Evolutionary conservation across 148 eudicot species (phyloP), one percentile per base, ranked within the genome.

Genomic region (Euryodendron excelsum): DNA sequence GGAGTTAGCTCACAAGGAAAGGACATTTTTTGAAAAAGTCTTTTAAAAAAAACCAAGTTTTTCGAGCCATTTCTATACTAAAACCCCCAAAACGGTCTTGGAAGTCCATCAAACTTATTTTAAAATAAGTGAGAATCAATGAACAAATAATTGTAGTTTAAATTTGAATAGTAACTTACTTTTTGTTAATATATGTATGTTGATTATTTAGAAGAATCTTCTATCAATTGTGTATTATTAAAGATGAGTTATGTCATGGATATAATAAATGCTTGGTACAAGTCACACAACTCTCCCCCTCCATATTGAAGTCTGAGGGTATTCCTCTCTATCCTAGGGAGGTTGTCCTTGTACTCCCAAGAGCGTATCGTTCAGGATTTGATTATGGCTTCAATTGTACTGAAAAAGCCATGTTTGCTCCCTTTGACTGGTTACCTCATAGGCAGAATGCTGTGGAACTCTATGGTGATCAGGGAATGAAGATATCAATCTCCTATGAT

Each of bases 341-440:
- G 71, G 88, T 89, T 77, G 80, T 92, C 75, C 83, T 94, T 48
- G 72, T 82, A 53, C 86, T 92, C 66, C 97, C 98, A 0, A 88
- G 92, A 72, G 89, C 90, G 44, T 94, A 86, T 79, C 87, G 88
- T 78, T 84, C 92, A 17, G 92, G 87, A 64, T 83, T 94, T 66
- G 86, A 87, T 84, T 89, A 91, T 78, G 97, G 96, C 72, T 91
- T 92, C 79, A 91, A 82, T 83, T 85, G 88, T 85, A 84, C 90
- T 34, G 90, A 87, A 60, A 79, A 87, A 25, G 90, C 83, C 36
- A 74, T 78, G 53, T 83, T 90, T 82, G 97, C 97, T 80, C 92
- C 96, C 56, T 76, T 92, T 63, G 93, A 90, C 79, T 94, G 97
- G 98, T 85, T 94, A 74, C 90, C 94, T 47, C 82, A 87, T 82